Evolutionary conservation across 2,329 filamentous ascomycete species (phyloP), one percentile per base, ranked within the genome.

Genomic region (Penicillium sp.): DNA sequence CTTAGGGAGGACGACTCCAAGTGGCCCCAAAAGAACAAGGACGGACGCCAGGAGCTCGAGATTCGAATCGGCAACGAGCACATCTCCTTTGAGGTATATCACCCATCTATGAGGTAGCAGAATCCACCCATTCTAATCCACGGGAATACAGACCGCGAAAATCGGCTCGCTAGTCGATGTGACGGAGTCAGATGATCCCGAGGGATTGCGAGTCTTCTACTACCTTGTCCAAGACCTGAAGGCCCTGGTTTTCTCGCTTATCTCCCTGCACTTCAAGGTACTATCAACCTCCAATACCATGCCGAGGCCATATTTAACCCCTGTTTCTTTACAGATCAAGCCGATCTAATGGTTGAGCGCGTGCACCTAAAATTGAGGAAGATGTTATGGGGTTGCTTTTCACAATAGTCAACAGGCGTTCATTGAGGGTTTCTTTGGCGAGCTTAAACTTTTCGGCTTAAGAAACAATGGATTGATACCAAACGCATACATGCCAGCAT

Each of bases 21-120:
- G 74, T 99, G 94, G 94, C 94, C 94, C 0, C 91, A 95, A 75
- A 99, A 97, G 84, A 99, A 99, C 79, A 97, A 97, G 78, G 94
- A 99, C 67, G 94, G 94, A 34, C 86, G 93, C 60, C 94, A 99
- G 73, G 94, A 99, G 77, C 82, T 99, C 45, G 94, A 99, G 75
- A 97, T 99, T 55, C 85, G 92, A 46, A 74, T 99, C 52, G 94
- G 93, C 40, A 94, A 89, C 67, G 94, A 99, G 61, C 93, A 97
- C 74, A 97, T 99, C 65, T 95, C 92, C 1, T 99, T 99, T 64
- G 94, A 99, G 87, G 92, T 92, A 75, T 40, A 60, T 32, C 16
- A 22, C 27, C 38, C 7, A 13, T 5, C 2, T 21, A 16, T 3
- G 11, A 18, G 13, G 13, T 24, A 48, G 14, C 38, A 13, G 34